Evolutionary conservation across 768 basidiomycete species (phyloP).

Genomic region (Cystobasidium ongulense): DNA sequence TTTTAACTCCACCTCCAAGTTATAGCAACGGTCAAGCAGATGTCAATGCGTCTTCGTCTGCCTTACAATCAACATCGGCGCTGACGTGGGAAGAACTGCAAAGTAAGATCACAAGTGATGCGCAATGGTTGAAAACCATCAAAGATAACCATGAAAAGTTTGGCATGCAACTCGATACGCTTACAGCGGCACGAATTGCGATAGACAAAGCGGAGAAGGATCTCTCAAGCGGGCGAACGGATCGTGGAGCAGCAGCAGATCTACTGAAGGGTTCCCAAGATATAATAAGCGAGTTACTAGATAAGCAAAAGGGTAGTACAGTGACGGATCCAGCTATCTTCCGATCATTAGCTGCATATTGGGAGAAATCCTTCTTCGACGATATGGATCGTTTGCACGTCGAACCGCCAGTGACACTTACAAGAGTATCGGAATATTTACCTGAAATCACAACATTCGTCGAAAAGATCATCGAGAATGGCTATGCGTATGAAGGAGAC

Average conservation of each 20-base stretch:
- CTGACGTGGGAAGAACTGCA: conserved; percentile 55
- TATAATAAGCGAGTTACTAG: conserved; percentile 60
- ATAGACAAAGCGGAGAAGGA: conserved; percentile 9
- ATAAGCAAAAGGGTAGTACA: conserved; percentile 59
- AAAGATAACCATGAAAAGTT: conserved; percentile 81
- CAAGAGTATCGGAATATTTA: conserved; percentile 93
- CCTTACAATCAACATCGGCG: conserved; percentile 13
- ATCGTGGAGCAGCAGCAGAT: conserved; percentile 31
- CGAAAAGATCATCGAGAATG: conserved; percentile 71
- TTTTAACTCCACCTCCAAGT: conserved; percentile 30
- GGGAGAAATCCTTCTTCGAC: conserved; percentile 81
- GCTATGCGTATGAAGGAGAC: conserved; percentile 74
- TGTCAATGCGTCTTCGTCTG: background rate
- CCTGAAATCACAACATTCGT: conserved; percentile 89
- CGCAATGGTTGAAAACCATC: conserved; percentile 62
- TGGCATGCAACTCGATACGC: conserved; percentile 71
- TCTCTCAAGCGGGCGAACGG: background rate
- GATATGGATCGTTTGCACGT: conserved; percentile 87
- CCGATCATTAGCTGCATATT: conserved; percentile 68
- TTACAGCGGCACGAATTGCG: conserved; percentile 43
- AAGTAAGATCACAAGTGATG: conserved; percentile 51
- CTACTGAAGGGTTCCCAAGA: conserved; percentile 70
- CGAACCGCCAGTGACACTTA: conserved; percentile 77
- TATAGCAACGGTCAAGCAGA: background rate
- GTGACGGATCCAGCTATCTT: conserved; percentile 82